phyloP scores from a whole-genome alignment of 2,329 filamentous ascomycete species.

The Epichloe elymi region DNA sequence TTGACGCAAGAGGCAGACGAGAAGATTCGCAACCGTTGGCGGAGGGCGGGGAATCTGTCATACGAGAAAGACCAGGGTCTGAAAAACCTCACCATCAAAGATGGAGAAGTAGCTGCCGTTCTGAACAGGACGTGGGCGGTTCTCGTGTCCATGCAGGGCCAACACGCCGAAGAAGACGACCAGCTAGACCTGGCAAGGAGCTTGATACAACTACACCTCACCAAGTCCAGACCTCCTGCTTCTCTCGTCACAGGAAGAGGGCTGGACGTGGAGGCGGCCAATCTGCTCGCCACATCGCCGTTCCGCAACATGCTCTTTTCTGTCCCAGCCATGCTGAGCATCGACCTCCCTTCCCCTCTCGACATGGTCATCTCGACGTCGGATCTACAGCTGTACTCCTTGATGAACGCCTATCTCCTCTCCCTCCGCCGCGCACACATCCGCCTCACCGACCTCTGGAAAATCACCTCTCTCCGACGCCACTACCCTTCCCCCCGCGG shows the following conservation, averaged over 20 bases:
- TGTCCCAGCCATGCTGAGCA: conserved; percentile 51
- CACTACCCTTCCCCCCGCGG: conserved; percentile 55
- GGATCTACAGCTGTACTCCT: conserved; percentile 68
- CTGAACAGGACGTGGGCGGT: conserved; percentile 67
- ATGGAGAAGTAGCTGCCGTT: conserved; percentile 70
- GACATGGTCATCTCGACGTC: conserved; percentile 72
- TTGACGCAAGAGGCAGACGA: conserved; percentile 77
- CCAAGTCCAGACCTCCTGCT: conserved; percentile 31
- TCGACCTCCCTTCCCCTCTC: conserved; percentile 65
- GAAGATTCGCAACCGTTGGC: conserved; percentile 61
- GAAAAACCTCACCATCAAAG: conserved; percentile 54
- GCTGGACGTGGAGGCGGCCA: conserved; percentile 17
- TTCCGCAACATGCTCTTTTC: conserved; percentile 79
- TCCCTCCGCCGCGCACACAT: conserved; percentile 78
- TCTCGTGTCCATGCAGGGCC: conserved; percentile 59
- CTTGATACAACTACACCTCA: conserved; percentile 54
- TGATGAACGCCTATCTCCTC: conserved; percentile 77
- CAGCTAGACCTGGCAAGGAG: conserved; percentile 71
- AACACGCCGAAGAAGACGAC: conserved; percentile 66
- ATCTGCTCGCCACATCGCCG: conserved; percentile 33
- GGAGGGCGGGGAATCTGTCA: conserved; percentile 44
- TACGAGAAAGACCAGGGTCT: conserved; percentile 40
- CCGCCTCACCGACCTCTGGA: conserved; percentile 76
- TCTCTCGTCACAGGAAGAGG: conserved; percentile 25
- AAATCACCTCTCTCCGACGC: conserved; percentile 62